Evolutionary conservation across 352 stramenopile species (phyloP).

Genomic region (Phytophthora sansomeana): DNA sequence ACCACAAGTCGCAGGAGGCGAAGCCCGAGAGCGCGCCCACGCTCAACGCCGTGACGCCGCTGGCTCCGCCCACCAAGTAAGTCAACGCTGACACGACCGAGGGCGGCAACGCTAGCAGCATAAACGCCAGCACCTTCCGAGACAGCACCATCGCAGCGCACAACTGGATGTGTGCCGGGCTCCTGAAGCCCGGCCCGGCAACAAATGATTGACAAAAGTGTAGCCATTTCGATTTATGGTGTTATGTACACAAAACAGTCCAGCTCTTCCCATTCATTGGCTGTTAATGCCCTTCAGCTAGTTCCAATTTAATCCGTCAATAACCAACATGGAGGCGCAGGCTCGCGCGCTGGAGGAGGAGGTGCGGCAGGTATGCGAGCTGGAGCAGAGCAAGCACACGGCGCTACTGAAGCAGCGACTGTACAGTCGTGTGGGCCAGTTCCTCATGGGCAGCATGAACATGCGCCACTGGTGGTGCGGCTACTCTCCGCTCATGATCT

Average conservation of each 20-base stretch:
- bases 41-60: conserved; percentile 31
- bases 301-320: not conserved
- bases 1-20: conserved; percentile 80
- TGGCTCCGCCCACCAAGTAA: conserved; percentile 34
- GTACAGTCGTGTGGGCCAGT: conserved; percentile 81
- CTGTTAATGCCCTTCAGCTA: not conserved
- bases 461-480: conserved; percentile 82
- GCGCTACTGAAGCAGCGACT: conserved; percentile 68
- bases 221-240: conserved; percentile 13
- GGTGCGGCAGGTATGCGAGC: conserved; percentile 46
- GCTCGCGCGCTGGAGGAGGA: conserved; percentile 50
- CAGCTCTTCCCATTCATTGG: conserved; percentile 36
- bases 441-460: conserved; percentile 72
- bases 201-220: conserved; percentile 13
- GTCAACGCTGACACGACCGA: conserved; percentile 41
- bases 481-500: conserved; percentile 84
- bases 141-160: conserved; percentile 27
- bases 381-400: conserved; percentile 46
- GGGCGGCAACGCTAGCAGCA: conserved; percentile 58
- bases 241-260: conserved; percentile 10
- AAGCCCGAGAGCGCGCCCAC: conserved; percentile 63
- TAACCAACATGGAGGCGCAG: conserved; percentile 39
- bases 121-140: conserved; percentile 56
- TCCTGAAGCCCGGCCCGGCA: too few relatives aligned
- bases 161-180: conserved; percentile 11